Evolutionary conservation across 2,329 filamentous ascomycete genomes (phyloP).

Genomic region (Pseudogymnoascus destructans): DNA sequence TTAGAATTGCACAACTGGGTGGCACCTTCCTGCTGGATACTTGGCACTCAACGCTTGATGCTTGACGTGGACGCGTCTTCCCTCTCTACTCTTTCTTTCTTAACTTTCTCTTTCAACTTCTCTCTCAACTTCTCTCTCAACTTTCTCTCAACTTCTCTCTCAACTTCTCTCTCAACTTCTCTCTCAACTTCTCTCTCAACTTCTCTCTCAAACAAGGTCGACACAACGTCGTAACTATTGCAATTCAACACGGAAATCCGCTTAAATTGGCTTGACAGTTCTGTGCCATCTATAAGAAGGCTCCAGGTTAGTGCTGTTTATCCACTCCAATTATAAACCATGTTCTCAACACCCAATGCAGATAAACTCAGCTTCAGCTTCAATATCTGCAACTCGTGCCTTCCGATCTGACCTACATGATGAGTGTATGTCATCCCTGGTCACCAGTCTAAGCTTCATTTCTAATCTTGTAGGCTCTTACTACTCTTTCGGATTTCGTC

Average conservation of each 20-base stretch:
- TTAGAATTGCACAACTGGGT: neutral
- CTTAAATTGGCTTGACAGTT: neutral
- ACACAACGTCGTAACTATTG: neutral
- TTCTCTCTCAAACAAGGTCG: neutral
- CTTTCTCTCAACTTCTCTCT: neutral
- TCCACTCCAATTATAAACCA: neutral
- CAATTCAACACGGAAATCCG: neutral
- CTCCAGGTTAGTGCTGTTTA: neutral
- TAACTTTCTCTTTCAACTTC: neutral
- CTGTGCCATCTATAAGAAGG: neutral
- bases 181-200: neutral
- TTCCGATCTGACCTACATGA: neutral
- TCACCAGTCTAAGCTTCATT: neutral
- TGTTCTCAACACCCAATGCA: neutral
- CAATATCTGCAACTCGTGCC: neutral
- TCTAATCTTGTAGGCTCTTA: neutral
- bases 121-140: neutral
- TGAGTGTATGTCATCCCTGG: neutral
- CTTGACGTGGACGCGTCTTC: neutral
- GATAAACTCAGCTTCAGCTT: neutral
- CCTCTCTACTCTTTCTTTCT: neutral
- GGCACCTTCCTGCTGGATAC: neutral
- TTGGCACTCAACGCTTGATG: neutral
- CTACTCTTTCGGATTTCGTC: neutral
- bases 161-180: neutral